These are phyloP conservation scores for Candida khao-thaluensis DNA, from an alignment of 805 yeast genomes.

Conservation along the genomic window DNA sequence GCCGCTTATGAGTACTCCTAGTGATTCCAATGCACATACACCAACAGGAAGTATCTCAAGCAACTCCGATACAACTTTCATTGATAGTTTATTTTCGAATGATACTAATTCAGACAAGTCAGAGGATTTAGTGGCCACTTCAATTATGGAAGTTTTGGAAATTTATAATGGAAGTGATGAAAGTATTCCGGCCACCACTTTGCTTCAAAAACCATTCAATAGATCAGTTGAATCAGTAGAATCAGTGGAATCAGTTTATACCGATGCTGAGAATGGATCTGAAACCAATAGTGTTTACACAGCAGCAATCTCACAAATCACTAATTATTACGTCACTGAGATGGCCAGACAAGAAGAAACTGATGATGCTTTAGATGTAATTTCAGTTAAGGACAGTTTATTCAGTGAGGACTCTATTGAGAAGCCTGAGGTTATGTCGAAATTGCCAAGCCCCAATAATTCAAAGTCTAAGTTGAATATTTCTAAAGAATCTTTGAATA, in stretches of 20 bases:
- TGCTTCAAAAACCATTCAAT: not conserved
- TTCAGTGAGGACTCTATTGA: conserved; percentile 10
- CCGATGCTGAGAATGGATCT: conserved; percentile 2
- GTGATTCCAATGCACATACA: not conserved
- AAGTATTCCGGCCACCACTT: not conserved
- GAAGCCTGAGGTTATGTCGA: conserved; percentile 1
- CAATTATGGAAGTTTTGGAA: conserved; percentile 10
- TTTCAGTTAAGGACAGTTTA: conserved; percentile 12
- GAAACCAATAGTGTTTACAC: not conserved
- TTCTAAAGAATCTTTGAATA: conserved; percentile 8
- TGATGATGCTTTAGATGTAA: not conserved
- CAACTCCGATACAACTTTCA: not conserved
- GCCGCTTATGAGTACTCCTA: not conserved
- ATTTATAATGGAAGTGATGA: conserved; percentile 8
- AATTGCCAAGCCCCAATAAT: not conserved
- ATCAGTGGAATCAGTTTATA: not conserved
- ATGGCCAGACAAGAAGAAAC: not conserved
- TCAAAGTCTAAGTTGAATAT: not conserved
- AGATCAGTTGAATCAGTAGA: not conserved
- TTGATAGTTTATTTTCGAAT: conserved; percentile 10
- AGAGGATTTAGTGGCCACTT: conserved; percentile 6
- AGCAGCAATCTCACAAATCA: conserved; percentile 3
- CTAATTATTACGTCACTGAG: conserved; percentile 11
- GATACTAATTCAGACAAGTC: not conserved
- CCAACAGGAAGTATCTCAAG: conserved; percentile 1